These are phyloP conservation scores for Penicillium concentricum DNA, from an alignment of 2,329 filamentous ascomycete species.

Conservation along the genomic window DNA sequence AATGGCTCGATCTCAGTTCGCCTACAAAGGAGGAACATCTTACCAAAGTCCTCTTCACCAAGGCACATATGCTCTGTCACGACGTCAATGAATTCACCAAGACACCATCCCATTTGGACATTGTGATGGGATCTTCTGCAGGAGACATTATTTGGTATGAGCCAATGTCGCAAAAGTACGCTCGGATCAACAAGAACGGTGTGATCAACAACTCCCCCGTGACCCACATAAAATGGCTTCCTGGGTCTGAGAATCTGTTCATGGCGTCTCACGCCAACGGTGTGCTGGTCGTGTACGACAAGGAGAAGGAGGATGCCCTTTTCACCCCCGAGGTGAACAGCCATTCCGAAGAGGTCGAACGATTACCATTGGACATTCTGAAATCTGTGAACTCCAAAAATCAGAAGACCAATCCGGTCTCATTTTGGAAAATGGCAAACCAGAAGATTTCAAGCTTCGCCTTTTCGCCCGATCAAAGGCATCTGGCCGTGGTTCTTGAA, in stretches of 20 bases:
- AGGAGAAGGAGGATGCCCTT: slow-evolving; percentile 86
- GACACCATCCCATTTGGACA: slow-evolving; percentile 74
- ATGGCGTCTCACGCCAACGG: slow-evolving; percentile 91
- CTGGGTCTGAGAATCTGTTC: slow-evolving; percentile 89
- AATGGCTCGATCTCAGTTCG: slow-evolving; percentile 90
- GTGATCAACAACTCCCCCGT: slow-evolving; percentile 84
- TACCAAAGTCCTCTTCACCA: slow-evolving; percentile 95
- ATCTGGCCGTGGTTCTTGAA: slow-evolving; percentile 86
- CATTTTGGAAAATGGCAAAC: slow-evolving; percentile 88
- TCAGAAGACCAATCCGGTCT: slow-evolving; percentile 89
- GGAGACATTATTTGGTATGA: slow-evolving; percentile 99
- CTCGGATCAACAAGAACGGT: slow-evolving; percentile 94
- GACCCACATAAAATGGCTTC: slow-evolving; percentile 87
- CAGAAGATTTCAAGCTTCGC: slow-evolving; percentile 87
- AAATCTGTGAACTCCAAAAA: slow-evolving; percentile 94
- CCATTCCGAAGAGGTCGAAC: slow-evolving; percentile 25
- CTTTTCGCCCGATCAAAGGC: slow-evolving; percentile 84
- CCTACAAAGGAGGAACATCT: slow-evolving; percentile 73
- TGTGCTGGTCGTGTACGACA: slow-evolving; percentile 89
- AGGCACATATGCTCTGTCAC: slow-evolving; percentile 91
- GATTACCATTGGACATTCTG: slow-evolving; percentile 63
- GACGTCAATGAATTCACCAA: slow-evolving; percentile 87
- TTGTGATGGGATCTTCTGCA: slow-evolving; percentile 93
- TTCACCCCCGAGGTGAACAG: slow-evolving; percentile 65
- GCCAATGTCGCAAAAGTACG: slow-evolving; percentile 92